Evolutionary conservation across 2,329 filamentous ascomycete species (phyloP).

Genomic region (Fusarium tupiense): DNA sequence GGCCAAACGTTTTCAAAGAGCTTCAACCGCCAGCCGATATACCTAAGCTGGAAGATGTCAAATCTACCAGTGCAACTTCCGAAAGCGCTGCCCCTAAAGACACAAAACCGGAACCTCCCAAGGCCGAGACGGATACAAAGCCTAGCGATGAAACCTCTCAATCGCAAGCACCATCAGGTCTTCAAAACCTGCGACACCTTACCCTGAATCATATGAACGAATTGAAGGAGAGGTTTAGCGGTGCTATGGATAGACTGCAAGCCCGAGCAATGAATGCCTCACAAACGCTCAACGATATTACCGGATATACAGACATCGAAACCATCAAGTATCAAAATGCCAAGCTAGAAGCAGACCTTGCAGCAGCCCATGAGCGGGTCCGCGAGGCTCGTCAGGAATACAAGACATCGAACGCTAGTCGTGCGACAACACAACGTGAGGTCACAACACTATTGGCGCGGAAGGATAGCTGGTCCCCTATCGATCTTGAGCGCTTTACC

Average conservation of each 20-base stretch:
- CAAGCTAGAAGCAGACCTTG: slow-evolving; percentile 68
- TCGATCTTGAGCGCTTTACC: slow-evolving; percentile 94
- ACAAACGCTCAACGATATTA: slow-evolving; percentile 91
- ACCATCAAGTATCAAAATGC: slow-evolving; percentile 82
- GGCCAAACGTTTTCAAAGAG: slow-evolving; percentile 19
- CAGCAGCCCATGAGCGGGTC: slow-evolving; percentile 70
- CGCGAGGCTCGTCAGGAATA: slow-evolving; percentile 78
- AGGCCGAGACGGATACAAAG: slow-evolving; percentile 12
- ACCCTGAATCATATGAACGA: slow-evolving; percentile 48
- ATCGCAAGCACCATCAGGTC: slow-evolving; percentile 13
- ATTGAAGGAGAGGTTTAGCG: slow-evolving; percentile 48
- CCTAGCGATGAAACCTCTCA: slow-evolving; percentile 2
- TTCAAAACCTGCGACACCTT: slow-evolving; percentile 48
- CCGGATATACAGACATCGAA: slow-evolving; percentile 93
- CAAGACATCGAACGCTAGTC: slow-evolving; percentile 82
- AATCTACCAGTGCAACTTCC: neutral
- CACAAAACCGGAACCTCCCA: neutral
- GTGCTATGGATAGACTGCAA: slow-evolving; percentile 88
- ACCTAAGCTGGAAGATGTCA: slow-evolving; percentile 11
- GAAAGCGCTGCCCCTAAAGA: neutral
- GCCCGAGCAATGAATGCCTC: slow-evolving; percentile 85
- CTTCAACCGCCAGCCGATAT: slow-evolving; percentile 13
- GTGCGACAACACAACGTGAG: slow-evolving; percentile 92
- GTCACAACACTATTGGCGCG: slow-evolving; percentile 93
- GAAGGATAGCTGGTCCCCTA: slow-evolving; percentile 89